These are phyloP conservation scores for Saturnispora hagleri DNA, from an alignment of 805 yeast species.

Conservation along the genomic window DNA sequence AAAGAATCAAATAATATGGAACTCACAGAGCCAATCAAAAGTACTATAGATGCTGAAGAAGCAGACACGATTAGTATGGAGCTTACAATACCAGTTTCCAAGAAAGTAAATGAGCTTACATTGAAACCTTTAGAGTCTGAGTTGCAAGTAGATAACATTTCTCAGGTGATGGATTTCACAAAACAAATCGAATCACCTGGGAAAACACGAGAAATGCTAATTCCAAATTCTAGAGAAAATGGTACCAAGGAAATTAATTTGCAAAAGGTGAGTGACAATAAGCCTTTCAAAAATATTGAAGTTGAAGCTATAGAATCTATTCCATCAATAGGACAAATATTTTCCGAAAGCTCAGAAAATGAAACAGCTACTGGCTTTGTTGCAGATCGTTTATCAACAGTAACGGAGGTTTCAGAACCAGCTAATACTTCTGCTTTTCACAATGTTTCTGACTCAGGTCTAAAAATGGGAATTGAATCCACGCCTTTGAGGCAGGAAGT, in stretches of 20 bases:
- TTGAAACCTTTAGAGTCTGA: not conserved
- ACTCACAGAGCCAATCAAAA: constrained; percentile 11
- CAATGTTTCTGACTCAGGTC: not conserved
- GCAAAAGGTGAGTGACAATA: not conserved
- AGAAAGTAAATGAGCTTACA: not conserved
- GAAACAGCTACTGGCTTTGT: not conserved
- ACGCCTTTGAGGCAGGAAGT: not conserved
- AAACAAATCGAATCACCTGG: not conserved
- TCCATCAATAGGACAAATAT: not conserved
- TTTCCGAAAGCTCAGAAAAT: not conserved
- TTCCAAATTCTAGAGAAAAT: not conserved
- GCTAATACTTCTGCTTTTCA: not conserved
- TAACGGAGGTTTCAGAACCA: constrained; percentile 9
- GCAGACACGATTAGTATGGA: not conserved
- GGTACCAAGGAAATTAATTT: constrained; percentile 5
- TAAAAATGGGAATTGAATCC: not conserved
- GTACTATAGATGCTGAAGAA: not conserved
- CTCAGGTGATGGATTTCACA: constrained; percentile 10
- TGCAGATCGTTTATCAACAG: constrained; percentile 4
- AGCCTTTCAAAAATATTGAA: not conserved
- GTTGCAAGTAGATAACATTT: not conserved
- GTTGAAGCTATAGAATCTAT: not conserved
- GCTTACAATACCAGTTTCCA: not conserved
- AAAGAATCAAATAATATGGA: not conserved
- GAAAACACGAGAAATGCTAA: not conserved